Base-by-base conservation (phyloP, 2,329 filamentous ascomycete genomes). In the Gyromitra esculenta region DNA sequence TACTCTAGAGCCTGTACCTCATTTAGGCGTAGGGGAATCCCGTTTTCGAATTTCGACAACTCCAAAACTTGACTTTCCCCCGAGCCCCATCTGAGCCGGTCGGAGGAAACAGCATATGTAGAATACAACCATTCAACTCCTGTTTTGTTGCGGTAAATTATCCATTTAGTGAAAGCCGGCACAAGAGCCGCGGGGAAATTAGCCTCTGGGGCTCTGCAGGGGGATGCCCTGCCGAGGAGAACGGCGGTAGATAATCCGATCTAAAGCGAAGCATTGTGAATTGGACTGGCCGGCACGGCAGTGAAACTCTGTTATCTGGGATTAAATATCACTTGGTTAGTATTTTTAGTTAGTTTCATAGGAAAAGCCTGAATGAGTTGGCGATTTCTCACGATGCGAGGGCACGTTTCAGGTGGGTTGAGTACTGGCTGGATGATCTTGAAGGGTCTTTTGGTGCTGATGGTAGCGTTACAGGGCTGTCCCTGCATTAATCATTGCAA, bases 241-340 rank as follows among this genome's bases (percentile, higher is more conserved):
- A 13, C 37, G 39, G 50, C n/a, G 39, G 41, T 56, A 50, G 41
- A 39, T 65, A 65, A 68, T 68, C 41, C 56, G 56, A 39, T 57
- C 50, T 21, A 18, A 57, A 64, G 71, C 71, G 63, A 74, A 74
- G 71, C 71, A 68, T 74, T 74, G 21, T 37, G 56, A 73, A 73
- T 31, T 52, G 70, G 54, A 73, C 62, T 25, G 56, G 41, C 18
- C 21, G 25, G 50, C 60, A 11, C 59, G 59, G 59, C 59, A 48
- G 35, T 35, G 25, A 21, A 56, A 18, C 25, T 45, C 59, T 15
- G 59, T 18, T 68, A 57, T 68, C 65, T 50, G 52, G 15, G n/a
- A 25, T 7, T 11, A 45, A 39, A 6, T 41, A 70, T 60, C 31
- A 21, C 6, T 62, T 60, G 41, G 41, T 39, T 18, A 21, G 35